phyloP scores from a whole-genome alignment of 2,329 filamentous ascomycete species.

The Ophiostoma sp. region DNA sequence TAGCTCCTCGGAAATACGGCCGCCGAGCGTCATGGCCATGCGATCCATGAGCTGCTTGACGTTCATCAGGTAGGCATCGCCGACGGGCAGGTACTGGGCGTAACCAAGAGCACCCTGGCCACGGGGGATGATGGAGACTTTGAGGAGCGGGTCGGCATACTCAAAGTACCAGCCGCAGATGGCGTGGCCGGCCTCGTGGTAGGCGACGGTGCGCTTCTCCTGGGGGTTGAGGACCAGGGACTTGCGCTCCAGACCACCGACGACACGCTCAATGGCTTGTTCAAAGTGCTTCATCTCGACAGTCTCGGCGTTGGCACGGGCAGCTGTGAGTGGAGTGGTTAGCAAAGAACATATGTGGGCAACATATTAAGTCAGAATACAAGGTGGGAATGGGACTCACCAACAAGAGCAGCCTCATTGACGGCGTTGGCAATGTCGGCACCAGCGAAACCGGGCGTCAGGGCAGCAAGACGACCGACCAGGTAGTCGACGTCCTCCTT shows the following conservation, averaged over 20 bases:
- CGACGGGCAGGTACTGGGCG: slow-evolving; percentile 90
- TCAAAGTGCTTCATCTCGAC: slow-evolving; percentile 93
- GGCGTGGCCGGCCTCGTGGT: slow-evolving; percentile 84
- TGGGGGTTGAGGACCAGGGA: slow-evolving; percentile 88
- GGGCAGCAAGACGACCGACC: slow-evolving; percentile 81
- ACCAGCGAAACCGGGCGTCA: slow-evolving; percentile 95
- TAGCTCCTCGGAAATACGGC: slow-evolving; percentile 90
- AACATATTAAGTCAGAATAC: not conserved
- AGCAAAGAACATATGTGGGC: slow-evolving; percentile 14
- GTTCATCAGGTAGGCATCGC: slow-evolving; percentile 94
- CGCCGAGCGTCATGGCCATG: slow-evolving; percentile 98
- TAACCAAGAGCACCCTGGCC: slow-evolving; percentile 93
- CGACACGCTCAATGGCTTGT: slow-evolving; percentile 93
- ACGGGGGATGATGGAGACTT: slow-evolving; percentile 97
- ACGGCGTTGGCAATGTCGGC: slow-evolving; percentile 98
- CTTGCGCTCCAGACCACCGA: slow-evolving; percentile 96
- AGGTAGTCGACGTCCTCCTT: slow-evolving; percentile 85
- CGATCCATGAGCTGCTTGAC: slow-evolving; percentile 96
- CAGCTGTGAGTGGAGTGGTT: slow-evolving; percentile 60
- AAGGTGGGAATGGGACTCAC: slow-evolving; percentile 53
- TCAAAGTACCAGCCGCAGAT: slow-evolving; percentile 98
- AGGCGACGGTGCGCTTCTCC: slow-evolving; percentile 70
- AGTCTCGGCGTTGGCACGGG: slow-evolving; percentile 74
- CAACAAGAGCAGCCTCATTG: slow-evolving; percentile 94
- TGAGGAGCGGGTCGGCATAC: slow-evolving; percentile 93